Evolutionary conservation across 2,329 filamentous ascomycete genomes (phyloP).

Genomic region (Sporothrix pallida): DNA sequence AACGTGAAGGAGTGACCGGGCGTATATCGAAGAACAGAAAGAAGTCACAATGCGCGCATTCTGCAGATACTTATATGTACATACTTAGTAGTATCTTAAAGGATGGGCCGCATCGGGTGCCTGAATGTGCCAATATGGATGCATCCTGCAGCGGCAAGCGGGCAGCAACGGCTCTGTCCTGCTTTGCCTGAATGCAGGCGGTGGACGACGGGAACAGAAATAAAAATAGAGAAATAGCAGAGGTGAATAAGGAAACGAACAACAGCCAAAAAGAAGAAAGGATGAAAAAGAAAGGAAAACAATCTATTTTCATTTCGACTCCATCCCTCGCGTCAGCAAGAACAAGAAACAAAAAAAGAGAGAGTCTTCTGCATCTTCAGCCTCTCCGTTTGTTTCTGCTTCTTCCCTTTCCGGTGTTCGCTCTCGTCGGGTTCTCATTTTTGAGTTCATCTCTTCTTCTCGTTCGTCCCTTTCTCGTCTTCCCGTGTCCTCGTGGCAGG

Average conservation of each 20-base stretch:
- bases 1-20: background rate
- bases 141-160: conserved; percentile 7
- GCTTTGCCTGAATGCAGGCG: conserved; percentile 24
- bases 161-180: conserved; percentile 8
- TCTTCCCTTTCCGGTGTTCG: background rate
- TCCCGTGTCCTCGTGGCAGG: conserved; percentile 28
- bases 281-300: background rate
- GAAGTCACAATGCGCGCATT: background rate
- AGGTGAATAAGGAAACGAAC: background rate
- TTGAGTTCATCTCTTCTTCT: background rate
- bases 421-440: background rate
- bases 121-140: background rate
- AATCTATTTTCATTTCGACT: conserved; percentile 1
- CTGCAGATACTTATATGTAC: background rate
- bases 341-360: background rate
- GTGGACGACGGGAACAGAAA: background rate
- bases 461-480: background rate
- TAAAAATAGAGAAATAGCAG: background rate
- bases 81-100: background rate
- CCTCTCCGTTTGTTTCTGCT: too few relatives aligned
- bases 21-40: background rate
- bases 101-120: background rate
- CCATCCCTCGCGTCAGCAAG: background rate
- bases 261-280: background rate
- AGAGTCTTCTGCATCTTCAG: background rate